phyloP scores from a whole-genome alignment of 108 stramenopile species.

The Nitzschia sp. region DNA sequence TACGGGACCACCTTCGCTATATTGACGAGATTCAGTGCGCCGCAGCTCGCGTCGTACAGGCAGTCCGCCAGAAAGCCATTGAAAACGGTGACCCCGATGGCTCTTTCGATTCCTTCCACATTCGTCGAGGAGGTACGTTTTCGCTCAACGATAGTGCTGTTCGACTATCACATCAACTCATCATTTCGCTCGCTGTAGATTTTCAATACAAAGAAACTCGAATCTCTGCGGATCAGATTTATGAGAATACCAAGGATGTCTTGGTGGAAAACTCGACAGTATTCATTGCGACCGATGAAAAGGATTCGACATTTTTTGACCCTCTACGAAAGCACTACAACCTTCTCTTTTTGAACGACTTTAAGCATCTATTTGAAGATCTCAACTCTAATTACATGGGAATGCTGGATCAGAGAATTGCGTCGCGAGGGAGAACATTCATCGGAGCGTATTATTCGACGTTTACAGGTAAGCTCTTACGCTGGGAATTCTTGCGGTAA shows the following conservation, averaged over 20 bases:
- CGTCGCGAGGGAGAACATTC: slow-evolving; percentile 74
- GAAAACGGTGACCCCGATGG: slow-evolving; percentile 51
- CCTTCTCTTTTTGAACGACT: slow-evolving; percentile 81
- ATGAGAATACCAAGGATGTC: slow-evolving; percentile 34
- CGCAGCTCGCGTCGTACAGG: slow-evolving; percentile 77
- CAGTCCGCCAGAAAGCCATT: slow-evolving; percentile 55
- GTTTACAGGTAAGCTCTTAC: slow-evolving; percentile 52
- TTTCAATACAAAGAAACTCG: slow-evolving; percentile 64
- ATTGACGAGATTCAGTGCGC: slow-evolving; percentile 91
- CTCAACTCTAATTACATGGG: slow-evolving; percentile 86
- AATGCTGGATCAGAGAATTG: slow-evolving; percentile 85
- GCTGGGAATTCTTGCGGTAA: neutral
- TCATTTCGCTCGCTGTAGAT: slow-evolving; percentile 34
- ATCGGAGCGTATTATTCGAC: slow-evolving; percentile 81
- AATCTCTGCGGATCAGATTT: slow-evolving; percentile 36
- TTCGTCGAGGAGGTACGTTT: slow-evolving; percentile 68
- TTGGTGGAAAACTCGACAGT: slow-evolving; percentile 53
- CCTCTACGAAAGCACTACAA: slow-evolving; percentile 66
- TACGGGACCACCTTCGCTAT: slow-evolving; percentile 89
- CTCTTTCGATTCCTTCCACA: slow-evolving; percentile 79
- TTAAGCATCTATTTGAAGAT: slow-evolving; percentile 59
- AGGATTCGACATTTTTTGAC: slow-evolving; percentile 77
- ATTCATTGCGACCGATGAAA: slow-evolving; percentile 86
- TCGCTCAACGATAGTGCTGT: too few relatives aligned
- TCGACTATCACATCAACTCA: too few relatives aligned